Conservation (phyloP, 2,329 filamentous ascomycete species). For the Hymenoscyphus infarciens region DNA sequence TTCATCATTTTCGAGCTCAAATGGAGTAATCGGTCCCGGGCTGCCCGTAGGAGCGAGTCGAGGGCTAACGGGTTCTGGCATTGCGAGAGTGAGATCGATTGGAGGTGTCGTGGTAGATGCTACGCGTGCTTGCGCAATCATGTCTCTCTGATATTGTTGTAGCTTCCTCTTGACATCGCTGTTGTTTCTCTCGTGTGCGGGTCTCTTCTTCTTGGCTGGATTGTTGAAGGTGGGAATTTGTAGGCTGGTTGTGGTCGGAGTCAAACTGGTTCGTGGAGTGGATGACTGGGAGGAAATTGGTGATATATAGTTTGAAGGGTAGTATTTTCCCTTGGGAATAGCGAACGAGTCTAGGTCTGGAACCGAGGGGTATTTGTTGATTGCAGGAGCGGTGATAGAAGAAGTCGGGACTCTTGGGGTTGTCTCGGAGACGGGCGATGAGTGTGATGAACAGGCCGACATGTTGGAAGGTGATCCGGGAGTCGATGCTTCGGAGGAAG, state of each 20-base stretch:
- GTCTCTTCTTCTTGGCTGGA: conserved; percentile 33
- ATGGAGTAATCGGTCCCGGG: conserved; percentile 59
- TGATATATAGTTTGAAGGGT: conserved; percentile 58
- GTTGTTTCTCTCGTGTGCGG: conserved; percentile 38
- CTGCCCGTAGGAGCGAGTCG: conserved; percentile 52
- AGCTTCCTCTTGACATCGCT: conserved; percentile 50
- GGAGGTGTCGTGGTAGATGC: conserved; percentile 35
- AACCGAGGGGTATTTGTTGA: conserved; percentile 12
- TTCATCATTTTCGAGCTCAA: conserved; percentile 47
- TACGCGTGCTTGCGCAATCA: conserved; percentile 55
- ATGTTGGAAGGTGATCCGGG: conserved; percentile 17
- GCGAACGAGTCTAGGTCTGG: conserved; percentile 19
- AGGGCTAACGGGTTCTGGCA: conserved; percentile 47
- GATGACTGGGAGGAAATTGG: conserved; percentile 26
- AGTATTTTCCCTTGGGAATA: conserved; percentile 59
- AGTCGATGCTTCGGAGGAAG: conserved; percentile 1
- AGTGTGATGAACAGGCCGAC: conserved; percentile 37
- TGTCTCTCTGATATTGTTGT: conserved; percentile 58
- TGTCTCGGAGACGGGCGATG: conserved; percentile 16
- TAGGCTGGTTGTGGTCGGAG: conserved; percentile 30
- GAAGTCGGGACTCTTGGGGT: conserved; percentile 13
- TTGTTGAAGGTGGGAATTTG: conserved; percentile 31
- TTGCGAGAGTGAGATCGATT: conserved; percentile 30
- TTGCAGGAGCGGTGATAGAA: conserved; percentile 13
- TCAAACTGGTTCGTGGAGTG: conserved; percentile 14